Percentiles rank a stretch among this genome's conserved stretches.
Evolutionary conservation across 192 early-diverging fungal species (phyloP).

Genomic region (Haplosporangium gracile): DNA sequence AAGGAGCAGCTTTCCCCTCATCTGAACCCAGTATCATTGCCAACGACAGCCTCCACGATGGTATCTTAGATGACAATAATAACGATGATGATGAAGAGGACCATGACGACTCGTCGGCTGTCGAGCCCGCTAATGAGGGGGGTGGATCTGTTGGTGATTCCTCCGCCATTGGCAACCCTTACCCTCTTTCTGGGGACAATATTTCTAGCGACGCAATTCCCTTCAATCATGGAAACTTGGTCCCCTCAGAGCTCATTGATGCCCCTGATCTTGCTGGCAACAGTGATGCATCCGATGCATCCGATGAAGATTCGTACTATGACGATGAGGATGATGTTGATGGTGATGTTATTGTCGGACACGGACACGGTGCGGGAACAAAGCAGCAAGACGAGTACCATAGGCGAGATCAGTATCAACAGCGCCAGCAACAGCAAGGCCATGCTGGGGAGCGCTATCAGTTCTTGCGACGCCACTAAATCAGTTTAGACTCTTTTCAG

Average conservation of each 20-base stretch:
- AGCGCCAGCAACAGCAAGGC: not conserved
- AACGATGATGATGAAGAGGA: not conserved
- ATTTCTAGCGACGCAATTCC: too few species aligned
- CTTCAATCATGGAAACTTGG: too few species aligned
- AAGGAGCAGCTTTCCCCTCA: not conserved
- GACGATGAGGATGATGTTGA: slow-evolving; percentile 1
- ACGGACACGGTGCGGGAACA: not conserved
- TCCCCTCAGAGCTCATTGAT: too few species aligned
- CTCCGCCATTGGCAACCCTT: too few species aligned
- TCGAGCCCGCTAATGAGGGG: not conserved
- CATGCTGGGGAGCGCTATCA: not conserved
- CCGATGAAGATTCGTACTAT: not conserved
- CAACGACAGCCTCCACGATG: not conserved
- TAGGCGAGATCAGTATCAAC: not conserved
- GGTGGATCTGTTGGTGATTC: too few species aligned
- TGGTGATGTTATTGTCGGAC: too few species aligned
- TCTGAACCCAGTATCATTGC: not conserved
- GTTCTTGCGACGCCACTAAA: slow-evolving; percentile 12
- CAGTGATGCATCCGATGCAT: not conserved
- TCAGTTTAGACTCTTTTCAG: not conserved
- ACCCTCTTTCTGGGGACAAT: too few species aligned
- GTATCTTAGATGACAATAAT: not conserved
- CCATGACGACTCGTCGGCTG: not conserved
- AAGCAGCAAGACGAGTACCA: not conserved
- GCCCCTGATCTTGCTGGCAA: too few species aligned